Conservation (phyloP, 306 rosid species). For the Prunus fruticosa region DNA sequence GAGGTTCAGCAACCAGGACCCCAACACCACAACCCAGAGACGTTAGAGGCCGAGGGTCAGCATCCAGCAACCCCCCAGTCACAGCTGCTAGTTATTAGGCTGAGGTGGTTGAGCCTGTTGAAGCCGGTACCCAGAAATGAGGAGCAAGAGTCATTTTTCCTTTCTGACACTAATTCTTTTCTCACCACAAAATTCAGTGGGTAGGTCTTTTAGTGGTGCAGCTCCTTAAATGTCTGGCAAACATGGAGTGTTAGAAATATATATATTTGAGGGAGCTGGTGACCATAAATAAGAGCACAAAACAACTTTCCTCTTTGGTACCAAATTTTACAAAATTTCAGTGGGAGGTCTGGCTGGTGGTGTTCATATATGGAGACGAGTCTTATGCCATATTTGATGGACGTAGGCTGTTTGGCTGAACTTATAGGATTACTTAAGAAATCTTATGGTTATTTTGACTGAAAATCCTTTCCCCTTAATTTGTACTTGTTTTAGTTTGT, state of each 20-base stretch:
- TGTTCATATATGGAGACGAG: background rate
- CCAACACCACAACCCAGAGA: conserved; percentile 19
- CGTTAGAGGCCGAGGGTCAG: conserved; percentile 35
- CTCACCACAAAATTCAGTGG: background rate
- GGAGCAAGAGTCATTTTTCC: background rate
- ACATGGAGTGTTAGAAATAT: background rate
- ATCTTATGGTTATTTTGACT: background rate
- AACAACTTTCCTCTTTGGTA: background rate
- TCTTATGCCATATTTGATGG: background rate
- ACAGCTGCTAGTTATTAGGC: conserved; percentile 23
- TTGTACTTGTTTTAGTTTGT: background rate
- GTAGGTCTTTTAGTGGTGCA: background rate
- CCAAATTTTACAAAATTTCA: background rate
- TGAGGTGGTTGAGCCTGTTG: conserved; percentile 58
- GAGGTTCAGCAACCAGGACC: conserved; percentile 37
- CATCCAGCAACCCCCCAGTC: conserved; percentile 27
- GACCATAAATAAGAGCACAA: background rate
- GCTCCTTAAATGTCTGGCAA: background rate
- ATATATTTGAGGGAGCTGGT: background rate
- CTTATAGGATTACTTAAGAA: background rate
- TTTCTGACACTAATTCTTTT: background rate
- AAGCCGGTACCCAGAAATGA: conserved; percentile 60
- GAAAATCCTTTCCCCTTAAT: background rate
- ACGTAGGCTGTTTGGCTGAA: background rate
- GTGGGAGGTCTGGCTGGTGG: background rate